phyloP scores from a whole-genome alignment of 805 yeast species.

The Starmerella powellii region DNA sequence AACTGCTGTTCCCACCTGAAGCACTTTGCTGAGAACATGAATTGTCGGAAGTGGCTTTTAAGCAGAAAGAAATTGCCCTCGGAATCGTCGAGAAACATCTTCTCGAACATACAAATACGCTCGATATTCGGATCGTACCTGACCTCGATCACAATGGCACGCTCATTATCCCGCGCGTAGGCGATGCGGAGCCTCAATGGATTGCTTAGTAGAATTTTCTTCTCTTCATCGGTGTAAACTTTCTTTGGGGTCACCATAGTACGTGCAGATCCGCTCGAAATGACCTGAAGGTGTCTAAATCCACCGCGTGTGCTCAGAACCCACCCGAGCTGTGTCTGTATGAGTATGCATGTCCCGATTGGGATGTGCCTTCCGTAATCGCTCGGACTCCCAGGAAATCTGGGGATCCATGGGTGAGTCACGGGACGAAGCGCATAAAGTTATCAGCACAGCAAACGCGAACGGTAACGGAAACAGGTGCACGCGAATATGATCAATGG shows the following conservation, averaged over 20 bases:
- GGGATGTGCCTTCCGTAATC: no score
- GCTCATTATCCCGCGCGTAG: not conserved
- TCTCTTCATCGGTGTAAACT: not conserved
- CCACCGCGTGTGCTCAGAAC: no score
- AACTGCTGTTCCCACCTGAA: not conserved
- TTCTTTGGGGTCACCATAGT: slow-evolving; percentile 2
- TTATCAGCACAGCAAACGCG: no score
- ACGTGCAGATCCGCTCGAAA: no score
- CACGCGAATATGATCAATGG: no score
- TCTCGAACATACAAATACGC: not conserved
- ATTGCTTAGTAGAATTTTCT: not conserved
- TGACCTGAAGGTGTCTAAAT: no score
- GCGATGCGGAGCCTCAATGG: slow-evolving; percentile 1
- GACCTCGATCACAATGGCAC: not conserved
- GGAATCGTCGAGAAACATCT: not conserved
- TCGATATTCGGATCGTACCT: slow-evolving; percentile 4
- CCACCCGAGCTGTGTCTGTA: no score
- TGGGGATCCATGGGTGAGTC: no score
- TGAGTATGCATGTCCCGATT: no score
- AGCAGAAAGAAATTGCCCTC: slow-evolving; percentile 4
- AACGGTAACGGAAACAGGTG: no score
- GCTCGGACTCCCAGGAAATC: no score
- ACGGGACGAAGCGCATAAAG: no score
- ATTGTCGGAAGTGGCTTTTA: slow-evolving; percentile 4
- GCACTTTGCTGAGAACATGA: not conserved